Evolutionary conservation across 2,329 filamentous ascomycete species (phyloP).

Genomic region (Aspergillus terreus): DNA sequence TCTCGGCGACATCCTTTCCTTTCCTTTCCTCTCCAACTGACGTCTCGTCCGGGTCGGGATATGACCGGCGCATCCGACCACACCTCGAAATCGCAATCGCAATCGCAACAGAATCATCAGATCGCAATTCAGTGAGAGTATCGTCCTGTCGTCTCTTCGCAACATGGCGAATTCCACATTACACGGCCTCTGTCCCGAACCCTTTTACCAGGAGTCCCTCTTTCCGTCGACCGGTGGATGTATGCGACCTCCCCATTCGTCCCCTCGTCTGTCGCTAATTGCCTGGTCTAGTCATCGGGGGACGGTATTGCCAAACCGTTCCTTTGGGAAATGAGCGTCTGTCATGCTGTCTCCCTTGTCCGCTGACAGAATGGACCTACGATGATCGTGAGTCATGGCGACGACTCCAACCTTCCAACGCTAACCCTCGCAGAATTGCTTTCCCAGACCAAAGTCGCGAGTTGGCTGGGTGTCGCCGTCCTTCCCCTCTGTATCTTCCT

Average conservation of each 20-base stretch:
- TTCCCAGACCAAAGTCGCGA: constrained; percentile 62
- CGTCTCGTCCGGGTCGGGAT: constrained; percentile 7
- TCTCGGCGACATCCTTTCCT: constrained; percentile 1
- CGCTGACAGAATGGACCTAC: constrained; percentile 73
- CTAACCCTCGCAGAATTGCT: constrained; percentile 41
- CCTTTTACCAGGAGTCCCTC: constrained; percentile 63
- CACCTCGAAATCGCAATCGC: neutral
- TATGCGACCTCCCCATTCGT: constrained; percentile 41
- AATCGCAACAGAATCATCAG: constrained; percentile 4
- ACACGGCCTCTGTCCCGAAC: constrained; percentile 58
- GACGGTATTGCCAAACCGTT: constrained; percentile 57
- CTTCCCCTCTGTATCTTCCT: constrained; percentile 71
- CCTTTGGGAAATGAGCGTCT: constrained; percentile 43
- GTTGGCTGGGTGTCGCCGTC: constrained; percentile 76
- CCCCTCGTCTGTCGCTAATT: neutral
- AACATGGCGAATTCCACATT: constrained; percentile 19
- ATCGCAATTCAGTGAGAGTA: neutral
- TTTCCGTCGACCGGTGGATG: constrained; percentile 64
- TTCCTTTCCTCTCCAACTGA: neutral
- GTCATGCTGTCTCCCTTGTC: constrained; percentile 86
- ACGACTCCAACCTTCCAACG: too few species aligned
- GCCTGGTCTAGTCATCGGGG: constrained; percentile 51
- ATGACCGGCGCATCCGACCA: constrained; percentile 11
- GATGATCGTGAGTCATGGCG: constrained; percentile 45
- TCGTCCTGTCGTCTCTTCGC: neutral